These are phyloP conservation scores for Saturnispora diversa DNA, from an alignment of 805 yeast species.

Conservation along the genomic window DNA sequence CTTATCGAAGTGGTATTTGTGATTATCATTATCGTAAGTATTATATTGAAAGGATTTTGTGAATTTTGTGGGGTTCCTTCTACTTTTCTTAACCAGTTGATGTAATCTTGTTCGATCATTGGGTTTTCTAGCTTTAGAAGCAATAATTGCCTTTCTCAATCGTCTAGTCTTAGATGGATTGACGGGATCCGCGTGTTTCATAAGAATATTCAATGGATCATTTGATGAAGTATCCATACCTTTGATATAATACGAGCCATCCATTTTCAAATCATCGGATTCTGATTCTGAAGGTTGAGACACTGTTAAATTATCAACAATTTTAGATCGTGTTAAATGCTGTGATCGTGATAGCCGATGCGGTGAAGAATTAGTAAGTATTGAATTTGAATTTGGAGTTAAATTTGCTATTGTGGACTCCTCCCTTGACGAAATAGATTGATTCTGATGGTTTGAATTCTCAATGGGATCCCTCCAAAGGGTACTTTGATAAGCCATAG, in stretches of 20 bases:
- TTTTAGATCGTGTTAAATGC: neutral
- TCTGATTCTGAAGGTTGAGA: conserved; percentile 2
- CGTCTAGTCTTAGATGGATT: conserved; percentile 24
- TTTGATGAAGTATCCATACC: conserved; percentile 4
- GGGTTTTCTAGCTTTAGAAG: conserved; percentile 1
- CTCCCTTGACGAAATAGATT: neutral
- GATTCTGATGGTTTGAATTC: neutral
- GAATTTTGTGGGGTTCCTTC: no score
- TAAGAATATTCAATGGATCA: conserved; percentile 11
- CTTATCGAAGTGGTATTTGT: no score
- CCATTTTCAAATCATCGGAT: conserved; percentile 6
- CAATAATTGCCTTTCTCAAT: conserved; percentile 19
- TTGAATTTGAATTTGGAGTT: neutral
- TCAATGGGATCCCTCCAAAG: conserved; percentile 29
- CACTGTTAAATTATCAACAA: conserved; percentile 4
- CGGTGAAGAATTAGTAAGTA: neutral
- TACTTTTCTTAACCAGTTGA: neutral
- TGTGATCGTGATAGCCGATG: neutral
- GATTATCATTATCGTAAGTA: no score
- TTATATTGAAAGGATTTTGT: no score
- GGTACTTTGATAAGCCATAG: conserved; percentile 29
- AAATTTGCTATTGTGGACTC: neutral
- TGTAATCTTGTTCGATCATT: conserved; percentile 5
- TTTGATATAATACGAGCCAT: conserved; percentile 2
- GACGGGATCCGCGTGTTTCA: conserved; percentile 13